Evolutionary conservation across 192 early-diverging fungal species (phyloP).

Genomic region (Linnemannia schmuckeri): DNA sequence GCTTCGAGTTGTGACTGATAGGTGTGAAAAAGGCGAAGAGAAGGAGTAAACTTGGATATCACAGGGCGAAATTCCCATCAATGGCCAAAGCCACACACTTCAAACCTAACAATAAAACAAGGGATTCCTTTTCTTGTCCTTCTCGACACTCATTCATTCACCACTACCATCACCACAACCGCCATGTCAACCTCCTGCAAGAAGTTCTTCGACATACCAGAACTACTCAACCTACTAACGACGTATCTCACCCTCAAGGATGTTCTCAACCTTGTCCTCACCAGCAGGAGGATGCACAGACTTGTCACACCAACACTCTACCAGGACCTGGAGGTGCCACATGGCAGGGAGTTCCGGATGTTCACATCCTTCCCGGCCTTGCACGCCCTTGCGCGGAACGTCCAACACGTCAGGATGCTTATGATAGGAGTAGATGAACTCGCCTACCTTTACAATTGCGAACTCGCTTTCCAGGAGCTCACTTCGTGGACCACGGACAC

Average conservation of each 20-base stretch:
- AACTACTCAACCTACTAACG: background rate
- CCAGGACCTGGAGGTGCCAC: background rate
- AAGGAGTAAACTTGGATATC: too few relatives aligned
- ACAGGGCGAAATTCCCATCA: too few relatives aligned
- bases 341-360: background rate
- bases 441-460: background rate
- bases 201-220: background rate
- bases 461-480: background rate
- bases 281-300: background rate
- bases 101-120: too few relatives aligned
- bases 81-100: too few relatives aligned
- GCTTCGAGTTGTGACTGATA: too few relatives aligned
- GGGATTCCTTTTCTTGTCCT: too few relatives aligned
- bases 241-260: background rate
- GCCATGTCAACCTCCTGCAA: background rate
- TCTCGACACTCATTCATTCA: background rate
- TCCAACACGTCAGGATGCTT: background rate
- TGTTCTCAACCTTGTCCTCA: background rate
- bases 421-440: background rate
- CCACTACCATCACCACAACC: background rate
- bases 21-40: too few relatives aligned
- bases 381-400: background rate
- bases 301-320: background rate
- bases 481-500: background rate
- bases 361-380: background rate